Conservation (phyloP, 305 asterid genomes). For the Fraxinus angustifolia region DNA sequence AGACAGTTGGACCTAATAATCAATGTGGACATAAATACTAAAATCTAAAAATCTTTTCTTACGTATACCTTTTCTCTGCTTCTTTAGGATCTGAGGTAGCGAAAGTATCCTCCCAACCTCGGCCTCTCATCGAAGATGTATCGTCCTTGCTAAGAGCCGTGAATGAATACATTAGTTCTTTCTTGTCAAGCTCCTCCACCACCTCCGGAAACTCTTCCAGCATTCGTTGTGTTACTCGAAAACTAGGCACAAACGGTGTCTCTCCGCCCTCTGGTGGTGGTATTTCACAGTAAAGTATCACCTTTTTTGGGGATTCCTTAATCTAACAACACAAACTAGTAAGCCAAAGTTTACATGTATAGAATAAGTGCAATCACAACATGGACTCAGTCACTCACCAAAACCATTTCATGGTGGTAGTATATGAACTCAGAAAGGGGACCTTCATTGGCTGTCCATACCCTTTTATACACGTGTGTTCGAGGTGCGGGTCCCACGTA, state of each 20-base stretch:
- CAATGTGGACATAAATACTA: background rate
- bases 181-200: constrained; percentile 65
- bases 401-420: constrained; percentile 84
- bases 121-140: constrained; percentile 68
- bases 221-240: constrained; percentile 62
- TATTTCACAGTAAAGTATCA: constrained; percentile 62
- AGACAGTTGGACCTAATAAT: background rate
- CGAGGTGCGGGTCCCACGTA: constrained; percentile 90
- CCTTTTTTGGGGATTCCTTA: constrained; percentile 64
- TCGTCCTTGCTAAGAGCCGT: constrained; percentile 58
- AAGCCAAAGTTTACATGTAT: background rate
- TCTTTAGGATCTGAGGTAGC: constrained; percentile 62
- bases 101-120: constrained; percentile 81
- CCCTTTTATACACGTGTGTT: constrained; percentile 65
- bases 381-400: constrained; percentile 39
- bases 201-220: constrained; percentile 65
- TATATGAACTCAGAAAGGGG: constrained; percentile 75
- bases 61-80: constrained; percentile 61
- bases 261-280: constrained; percentile 85
- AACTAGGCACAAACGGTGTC: constrained; percentile 81
- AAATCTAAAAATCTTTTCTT: background rate
- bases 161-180: constrained; percentile 63
- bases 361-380: background rate
- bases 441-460: constrained; percentile 86
- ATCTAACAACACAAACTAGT: constrained; percentile 31